Evolutionary conservation across 1,139 yeast species (phyloP).

Genomic region (Pichia sp.): DNA sequence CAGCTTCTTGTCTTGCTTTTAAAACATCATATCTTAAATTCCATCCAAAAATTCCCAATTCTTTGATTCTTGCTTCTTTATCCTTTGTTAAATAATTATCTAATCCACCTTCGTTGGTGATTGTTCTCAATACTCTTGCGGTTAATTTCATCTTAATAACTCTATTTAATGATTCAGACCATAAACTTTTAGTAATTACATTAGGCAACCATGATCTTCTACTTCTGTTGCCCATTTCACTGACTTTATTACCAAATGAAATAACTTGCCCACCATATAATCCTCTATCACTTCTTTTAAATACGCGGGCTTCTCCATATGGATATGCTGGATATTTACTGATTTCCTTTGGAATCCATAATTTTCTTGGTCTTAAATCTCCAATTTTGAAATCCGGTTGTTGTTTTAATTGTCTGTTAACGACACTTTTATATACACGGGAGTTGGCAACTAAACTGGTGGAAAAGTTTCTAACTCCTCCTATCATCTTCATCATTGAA

Average conservation of each 20-base stretch:
- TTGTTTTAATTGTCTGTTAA: slow-evolving; percentile 33
- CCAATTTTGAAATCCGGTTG: slow-evolving; percentile 38
- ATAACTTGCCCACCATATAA: slow-evolving; percentile 85
- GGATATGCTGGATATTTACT: slow-evolving; percentile 69
- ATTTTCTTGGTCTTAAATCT: slow-evolving; percentile 34
- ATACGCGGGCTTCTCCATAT: slow-evolving; percentile 69
- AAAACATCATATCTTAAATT: slow-evolving; percentile 70
- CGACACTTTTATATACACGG: slow-evolving; percentile 36
- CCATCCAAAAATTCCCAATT: slow-evolving; percentile 92
- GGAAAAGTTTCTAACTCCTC: slow-evolving; percentile 21
- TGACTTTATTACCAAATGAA: slow-evolving; percentile 67
- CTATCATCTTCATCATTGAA: slow-evolving; percentile 1
- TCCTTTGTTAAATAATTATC: slow-evolving; percentile 84
- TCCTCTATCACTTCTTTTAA: slow-evolving; percentile 82
- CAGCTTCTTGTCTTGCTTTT: slow-evolving; percentile 27
- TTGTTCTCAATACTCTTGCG: slow-evolving; percentile 78
- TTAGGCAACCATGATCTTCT: slow-evolving; percentile 80
- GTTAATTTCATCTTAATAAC: slow-evolving; percentile 55
- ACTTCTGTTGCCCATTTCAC: slow-evolving; percentile 67
- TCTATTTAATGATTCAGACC: slow-evolving; percentile 74
- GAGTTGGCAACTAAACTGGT: slow-evolving; percentile 18
- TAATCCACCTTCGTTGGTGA: slow-evolving; percentile 88
- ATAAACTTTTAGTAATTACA: slow-evolving; percentile 62
- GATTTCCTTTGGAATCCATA: slow-evolving; percentile 42
- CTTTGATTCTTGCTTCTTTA: slow-evolving; percentile 82